A percentile compares a stretch with the other conserved stretches of the same genome.
These are phyloP conservation scores for Cantharellus anzutake DNA, from an alignment of 768 basidiomycete species.

Conservation along the genomic window DNA sequence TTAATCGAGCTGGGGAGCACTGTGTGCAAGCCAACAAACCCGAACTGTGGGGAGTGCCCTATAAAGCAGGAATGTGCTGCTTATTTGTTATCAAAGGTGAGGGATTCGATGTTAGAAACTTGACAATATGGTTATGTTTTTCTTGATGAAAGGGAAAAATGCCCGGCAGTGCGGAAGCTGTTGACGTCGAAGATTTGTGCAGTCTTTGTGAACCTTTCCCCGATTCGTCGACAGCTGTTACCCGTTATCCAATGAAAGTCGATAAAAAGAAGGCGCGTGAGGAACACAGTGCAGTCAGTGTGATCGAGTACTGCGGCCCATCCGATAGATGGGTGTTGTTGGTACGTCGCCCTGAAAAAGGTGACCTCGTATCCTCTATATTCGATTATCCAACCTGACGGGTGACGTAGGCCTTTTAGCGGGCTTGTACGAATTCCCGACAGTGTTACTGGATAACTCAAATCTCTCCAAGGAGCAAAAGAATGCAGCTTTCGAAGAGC, in stretches of 20 bases:
- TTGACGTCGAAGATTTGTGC: slow-evolving; percentile 67
- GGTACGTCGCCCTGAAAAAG: slow-evolving; percentile 64
- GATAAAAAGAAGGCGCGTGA: slow-evolving; percentile 67
- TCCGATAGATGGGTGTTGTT: slow-evolving; percentile 48
- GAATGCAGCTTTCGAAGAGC: slow-evolving; percentile 18
- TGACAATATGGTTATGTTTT: neutral
- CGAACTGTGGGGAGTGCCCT: slow-evolving; percentile 56
- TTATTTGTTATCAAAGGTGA: slow-evolving; percentile 17
- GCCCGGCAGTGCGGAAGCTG: slow-evolving; percentile 5
- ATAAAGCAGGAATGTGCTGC: slow-evolving; percentile 50
- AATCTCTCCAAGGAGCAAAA: slow-evolving; percentile 3
- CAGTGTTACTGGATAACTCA: slow-evolving; percentile 4
- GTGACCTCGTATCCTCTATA: slow-evolving; percentile 20
- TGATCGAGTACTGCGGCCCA: slow-evolving; percentile 52
- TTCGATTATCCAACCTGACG: neutral
- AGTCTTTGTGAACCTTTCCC: slow-evolving; percentile 41
- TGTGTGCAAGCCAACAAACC: slow-evolving; percentile 73
- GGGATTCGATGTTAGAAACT: neutral
- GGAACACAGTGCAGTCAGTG: slow-evolving; percentile 69
- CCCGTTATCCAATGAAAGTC: slow-evolving; percentile 72
- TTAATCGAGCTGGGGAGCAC: slow-evolving; percentile 91
- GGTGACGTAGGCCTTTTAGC: slow-evolving; percentile 59
- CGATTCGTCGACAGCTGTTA: slow-evolving; percentile 24
- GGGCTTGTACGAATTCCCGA: slow-evolving; percentile 68
- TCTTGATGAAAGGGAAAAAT: neutral